Evolutionary conservation across 768 basidiomycete species (phyloP), one percentile per base, ranked within the genome.

Genomic region (Candolleomyces efflorescens): DNA sequence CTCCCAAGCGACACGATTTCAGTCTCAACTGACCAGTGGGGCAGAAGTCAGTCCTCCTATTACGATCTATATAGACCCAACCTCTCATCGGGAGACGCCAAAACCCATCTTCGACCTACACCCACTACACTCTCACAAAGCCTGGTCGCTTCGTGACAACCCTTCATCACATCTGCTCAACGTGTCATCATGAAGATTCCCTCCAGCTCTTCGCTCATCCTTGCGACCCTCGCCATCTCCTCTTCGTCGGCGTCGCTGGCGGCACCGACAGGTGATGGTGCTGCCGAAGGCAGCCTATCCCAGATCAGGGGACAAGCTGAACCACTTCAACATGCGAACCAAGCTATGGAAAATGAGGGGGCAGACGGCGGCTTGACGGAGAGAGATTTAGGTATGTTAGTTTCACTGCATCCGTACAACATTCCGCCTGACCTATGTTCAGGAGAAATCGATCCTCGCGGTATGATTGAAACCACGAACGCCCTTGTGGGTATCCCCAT

Each of bases 181-280:
- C 43, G 58, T 37, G 15, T 64, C 58, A 70, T 61, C 51, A 82
- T 80, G 79, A 78, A 74, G 64, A 64, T 82, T 55, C 65, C 80
- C 44, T 64, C 79, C 43, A 80, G 78, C 67, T 75, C 79, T 22
- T 81, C 80, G 37, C 54, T 81, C 54, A 60, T 82, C 58, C 63
- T 81, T 49, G 78, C 79, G 39, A 71, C 78, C 17, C 68, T 82
- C 58, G 80, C 79, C 49, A 68, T 81, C 51, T 82, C 81, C 26
- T 77, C 80, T 11, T 80, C 80, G n/a, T 77, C 78, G 17, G 68
- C 77, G 36, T 71, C 67, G 60, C 66, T 79, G 60, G 79, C 77
- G 58, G 76, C 78, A 46, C 80, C 80, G 47, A 62, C 77, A 47
- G 65, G 66, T 56, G 71, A 75, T 37, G 58, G 61, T 49, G 60